Conservation (phyloP, 176 grass and related monocot genomes). For the Tillandsia leiboldiana region DNA sequence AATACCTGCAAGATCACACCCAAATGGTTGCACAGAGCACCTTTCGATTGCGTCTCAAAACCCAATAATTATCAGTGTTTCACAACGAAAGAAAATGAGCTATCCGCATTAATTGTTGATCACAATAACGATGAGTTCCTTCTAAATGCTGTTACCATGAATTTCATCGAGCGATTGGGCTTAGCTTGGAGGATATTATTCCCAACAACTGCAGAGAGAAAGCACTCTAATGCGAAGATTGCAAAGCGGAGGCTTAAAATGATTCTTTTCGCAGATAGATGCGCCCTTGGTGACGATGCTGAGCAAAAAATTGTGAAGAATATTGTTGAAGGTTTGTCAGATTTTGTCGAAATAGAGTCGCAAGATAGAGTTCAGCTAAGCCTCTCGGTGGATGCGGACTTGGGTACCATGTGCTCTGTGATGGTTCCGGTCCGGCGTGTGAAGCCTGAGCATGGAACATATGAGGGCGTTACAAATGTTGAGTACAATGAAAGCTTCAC, state of each 20-base stretch:
- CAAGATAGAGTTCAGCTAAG: slow-evolving; percentile 79
- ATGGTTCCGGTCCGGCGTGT: slow-evolving; percentile 67
- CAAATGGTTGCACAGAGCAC: too few relatives aligned
- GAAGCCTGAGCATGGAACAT: slow-evolving; percentile 70
- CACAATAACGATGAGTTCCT: slow-evolving; percentile 59
- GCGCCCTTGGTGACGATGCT: slow-evolving; percentile 69
- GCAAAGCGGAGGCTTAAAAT: slow-evolving; percentile 95
- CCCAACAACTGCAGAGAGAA: slow-evolving; percentile 37
- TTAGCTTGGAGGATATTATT: slow-evolving; percentile 85
- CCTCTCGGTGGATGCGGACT: slow-evolving; percentile 66
- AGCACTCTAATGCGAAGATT: slow-evolving; percentile 74
- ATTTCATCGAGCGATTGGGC: slow-evolving; percentile 61
- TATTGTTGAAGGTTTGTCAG: slow-evolving; percentile 53
- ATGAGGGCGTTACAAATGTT: slow-evolving; percentile 60
- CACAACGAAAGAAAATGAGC: neutral
- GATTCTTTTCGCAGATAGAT: slow-evolving; percentile 90
- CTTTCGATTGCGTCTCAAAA: too few relatives aligned
- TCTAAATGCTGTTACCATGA: slow-evolving; percentile 53
- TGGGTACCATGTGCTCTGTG: slow-evolving; percentile 80
- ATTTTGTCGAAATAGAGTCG: slow-evolving; percentile 90
- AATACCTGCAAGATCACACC: too few relatives aligned
- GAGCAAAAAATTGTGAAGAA: slow-evolving; percentile 89
- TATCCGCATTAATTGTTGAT: slow-evolving; percentile 31
- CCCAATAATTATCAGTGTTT: too few relatives aligned
- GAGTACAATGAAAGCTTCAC: slow-evolving; percentile 65